Conservation (phyloP, 208 protist genomes). For the Leptomonas seymouri region DNA sequence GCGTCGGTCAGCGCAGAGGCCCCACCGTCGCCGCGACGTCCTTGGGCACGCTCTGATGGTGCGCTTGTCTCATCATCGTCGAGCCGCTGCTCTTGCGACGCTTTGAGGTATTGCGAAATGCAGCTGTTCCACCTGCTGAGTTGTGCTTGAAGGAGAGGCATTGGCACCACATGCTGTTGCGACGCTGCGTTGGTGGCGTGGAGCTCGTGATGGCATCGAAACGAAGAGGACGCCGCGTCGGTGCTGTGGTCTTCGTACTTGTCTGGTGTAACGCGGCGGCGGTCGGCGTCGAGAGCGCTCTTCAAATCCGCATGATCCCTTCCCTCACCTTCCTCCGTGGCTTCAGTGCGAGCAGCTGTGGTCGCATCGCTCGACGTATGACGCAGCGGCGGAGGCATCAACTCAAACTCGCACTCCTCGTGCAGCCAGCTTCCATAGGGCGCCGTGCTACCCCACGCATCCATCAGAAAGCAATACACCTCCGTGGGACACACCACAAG, state of each 20-base stretch:
- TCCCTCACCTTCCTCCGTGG: not conserved
- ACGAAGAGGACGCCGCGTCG: not conserved
- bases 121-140: conserved; percentile 27
- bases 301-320: not conserved
- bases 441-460: conserved; percentile 44
- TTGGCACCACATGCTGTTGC: conserved; percentile 22
- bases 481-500: conserved; percentile 78
- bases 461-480: conserved; percentile 68
- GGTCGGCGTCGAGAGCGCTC: not conserved
- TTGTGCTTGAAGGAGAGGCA: conserved; percentile 32
- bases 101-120: conserved; percentile 3
- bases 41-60: not conserved
- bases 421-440: conserved; percentile 53
- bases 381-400: conserved; percentile 36
- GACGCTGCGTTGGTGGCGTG: not conserved
- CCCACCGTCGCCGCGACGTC: not conserved
- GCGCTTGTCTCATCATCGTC: not conserved
- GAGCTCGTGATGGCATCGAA: not conserved
- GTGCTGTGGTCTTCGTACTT: not conserved
- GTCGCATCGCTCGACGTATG: not conserved
- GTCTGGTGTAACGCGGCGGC: not conserved
- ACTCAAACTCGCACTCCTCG: conserved; percentile 69
- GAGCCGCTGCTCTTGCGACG: not conserved
- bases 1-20: not conserved
- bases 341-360: not conserved